These are phyloP conservation scores for Cordyceps tenuipes DNA, from an alignment of 2,329 filamentous ascomycete species.

Conservation along the genomic window DNA sequence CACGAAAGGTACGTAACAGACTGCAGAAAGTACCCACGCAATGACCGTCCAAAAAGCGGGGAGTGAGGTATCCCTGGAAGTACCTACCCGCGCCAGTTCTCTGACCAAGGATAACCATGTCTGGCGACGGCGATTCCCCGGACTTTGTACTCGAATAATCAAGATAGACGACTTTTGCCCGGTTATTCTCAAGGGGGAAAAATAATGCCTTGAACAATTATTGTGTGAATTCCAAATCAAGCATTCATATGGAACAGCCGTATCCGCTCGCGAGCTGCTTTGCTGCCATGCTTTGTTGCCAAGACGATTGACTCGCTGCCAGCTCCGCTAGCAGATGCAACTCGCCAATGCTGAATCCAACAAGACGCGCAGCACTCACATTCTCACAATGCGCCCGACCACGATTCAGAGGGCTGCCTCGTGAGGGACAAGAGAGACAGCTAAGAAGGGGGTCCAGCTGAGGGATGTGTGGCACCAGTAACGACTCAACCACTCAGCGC, in stretches of 20 bases:
- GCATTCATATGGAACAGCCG: neutral
- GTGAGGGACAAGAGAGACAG: neutral
- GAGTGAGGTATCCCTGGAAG: neutral
- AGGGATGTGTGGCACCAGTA: conserved; percentile 6
- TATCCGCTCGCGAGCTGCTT: neutral
- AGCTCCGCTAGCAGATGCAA: conserved; percentile 1
- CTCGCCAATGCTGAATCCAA: neutral
- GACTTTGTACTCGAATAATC: neutral
- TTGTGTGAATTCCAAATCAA: neutral
- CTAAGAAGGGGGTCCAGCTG: neutral
- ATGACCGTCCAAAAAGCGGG: neutral
- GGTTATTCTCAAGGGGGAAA: no score
- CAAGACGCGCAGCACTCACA: neutral
- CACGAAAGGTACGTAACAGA: neutral
- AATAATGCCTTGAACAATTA: neutral
- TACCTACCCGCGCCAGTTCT: neutral
- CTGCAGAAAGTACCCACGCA: neutral
- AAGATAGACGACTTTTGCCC: neutral
- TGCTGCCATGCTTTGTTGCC: no score
- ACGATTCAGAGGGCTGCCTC: neutral
- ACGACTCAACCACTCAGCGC: neutral
- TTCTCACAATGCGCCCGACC: neutral
- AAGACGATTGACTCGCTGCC: conserved; percentile 7
- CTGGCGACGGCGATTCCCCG: neutral
- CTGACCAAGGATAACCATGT: neutral